These are phyloP conservation scores for Thelephora ganbajun DNA, from an alignment of 768 basidiomycete genomes.

Conservation along the genomic window DNA sequence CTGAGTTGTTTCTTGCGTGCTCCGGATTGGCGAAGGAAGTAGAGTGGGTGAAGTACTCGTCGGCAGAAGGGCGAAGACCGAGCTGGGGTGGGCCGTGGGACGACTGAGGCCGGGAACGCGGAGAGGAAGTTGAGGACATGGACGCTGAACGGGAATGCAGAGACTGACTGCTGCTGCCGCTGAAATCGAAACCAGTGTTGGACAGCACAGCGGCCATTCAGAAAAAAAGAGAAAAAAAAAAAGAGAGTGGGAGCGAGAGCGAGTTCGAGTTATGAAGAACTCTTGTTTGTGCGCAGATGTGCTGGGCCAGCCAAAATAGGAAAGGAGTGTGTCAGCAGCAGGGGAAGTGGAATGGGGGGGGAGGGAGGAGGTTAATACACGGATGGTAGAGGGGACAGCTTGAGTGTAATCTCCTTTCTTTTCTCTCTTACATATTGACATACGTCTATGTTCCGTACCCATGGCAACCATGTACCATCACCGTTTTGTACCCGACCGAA, in stretches of 20 bases:
- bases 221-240: slow-evolving; percentile 10
- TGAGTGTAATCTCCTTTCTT: slow-evolving; percentile 6
- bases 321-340: slow-evolving; percentile 5
- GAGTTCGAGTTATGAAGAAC: not conserved
- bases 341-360: slow-evolving; percentile 4
- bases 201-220: slow-evolving; percentile 58
- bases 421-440: slow-evolving; percentile 1
- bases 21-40: slow-evolving; percentile 26
- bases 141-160: slow-evolving; percentile 70
- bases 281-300: not conserved
- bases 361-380: slow-evolving; percentile 12
- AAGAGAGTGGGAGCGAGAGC: slow-evolving; percentile 6
- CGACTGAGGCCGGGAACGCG: slow-evolving; percentile 65
- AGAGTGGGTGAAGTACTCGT: slow-evolving; percentile 52
- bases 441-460: not conserved
- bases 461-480: no score
- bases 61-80: slow-evolving; percentile 34
- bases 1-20: slow-evolving; percentile 27
- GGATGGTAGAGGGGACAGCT: slow-evolving; percentile 1
- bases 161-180: slow-evolving; percentile 35
- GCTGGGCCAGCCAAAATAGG: slow-evolving; percentile 1
- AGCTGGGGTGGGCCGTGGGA: slow-evolving; percentile 52
- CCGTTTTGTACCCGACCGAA: no score
- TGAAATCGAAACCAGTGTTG: slow-evolving; percentile 57
- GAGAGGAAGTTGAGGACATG: slow-evolving; percentile 61